Evolutionary conservation across 306 rosid genomes (phyloP).

Genomic region (Rosa lucieae): DNA sequence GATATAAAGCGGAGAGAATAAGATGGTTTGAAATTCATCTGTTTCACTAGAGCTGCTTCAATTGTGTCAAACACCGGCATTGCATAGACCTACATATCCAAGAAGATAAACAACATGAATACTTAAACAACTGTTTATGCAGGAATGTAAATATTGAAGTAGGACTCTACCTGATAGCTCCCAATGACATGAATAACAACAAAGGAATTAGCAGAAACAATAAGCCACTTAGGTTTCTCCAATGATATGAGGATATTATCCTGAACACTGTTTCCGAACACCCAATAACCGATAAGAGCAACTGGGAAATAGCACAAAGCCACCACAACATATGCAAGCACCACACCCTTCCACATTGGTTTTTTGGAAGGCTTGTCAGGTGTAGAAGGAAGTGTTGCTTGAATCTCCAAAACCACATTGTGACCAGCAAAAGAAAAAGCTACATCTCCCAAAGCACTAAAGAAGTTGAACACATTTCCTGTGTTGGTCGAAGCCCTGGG

Average conservation of each 20-base stretch:
- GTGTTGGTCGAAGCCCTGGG: conserved; percentile 28
- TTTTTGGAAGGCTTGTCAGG: conserved; percentile 34
- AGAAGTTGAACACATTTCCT: conserved; percentile 34
- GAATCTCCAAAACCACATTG: conserved; percentile 46
- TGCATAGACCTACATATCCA: conserved; percentile 28
- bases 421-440: conserved; percentile 49
- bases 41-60: conserved; percentile 29
- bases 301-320: conserved; percentile 48
- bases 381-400: conserved; percentile 48
- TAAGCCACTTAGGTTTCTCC: conserved; percentile 39
- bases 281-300: conserved; percentile 37
- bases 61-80: conserved; percentile 39
- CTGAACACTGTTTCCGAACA: conserved; percentile 34
- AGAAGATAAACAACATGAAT: not conserved
- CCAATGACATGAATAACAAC: conserved; percentile 50
- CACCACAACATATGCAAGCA: conserved; percentile 33
- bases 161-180: conserved; percentile 33
- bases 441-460: conserved; percentile 40
- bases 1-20: conserved; percentile 25
- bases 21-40: conserved; percentile 38
- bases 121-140: not conserved
- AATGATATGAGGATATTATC: conserved; percentile 42
- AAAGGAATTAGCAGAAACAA: conserved; percentile 30
- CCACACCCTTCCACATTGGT: conserved; percentile 46
- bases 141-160: not conserved